phyloP scores from a whole-genome alignment of 1,139 yeast species.

The Geotrichum klebahnii region DNA sequence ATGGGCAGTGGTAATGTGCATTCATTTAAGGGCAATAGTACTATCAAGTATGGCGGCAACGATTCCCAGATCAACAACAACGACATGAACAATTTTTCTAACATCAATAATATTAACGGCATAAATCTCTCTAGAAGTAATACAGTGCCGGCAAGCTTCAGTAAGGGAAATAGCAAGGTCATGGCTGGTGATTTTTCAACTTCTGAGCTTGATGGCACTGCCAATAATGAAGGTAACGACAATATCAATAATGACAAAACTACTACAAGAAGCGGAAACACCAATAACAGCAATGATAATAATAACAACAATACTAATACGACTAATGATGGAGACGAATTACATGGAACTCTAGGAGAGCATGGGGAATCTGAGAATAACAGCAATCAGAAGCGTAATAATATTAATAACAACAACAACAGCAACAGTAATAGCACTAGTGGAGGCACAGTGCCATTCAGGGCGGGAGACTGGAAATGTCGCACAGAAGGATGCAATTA shows the following conservation, averaged over 20 bases:
- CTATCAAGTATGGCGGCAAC: slow-evolving; percentile 12
- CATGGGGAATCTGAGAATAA: background rate
- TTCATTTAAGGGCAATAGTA: slow-evolving; percentile 12
- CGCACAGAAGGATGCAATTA: slow-evolving; percentile 70
- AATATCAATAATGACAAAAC: background rate
- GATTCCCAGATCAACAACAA: background rate
- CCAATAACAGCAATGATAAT: slow-evolving; percentile 12
- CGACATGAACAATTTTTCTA: slow-evolving; percentile 2
- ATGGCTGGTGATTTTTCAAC: background rate
- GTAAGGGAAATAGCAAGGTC: background rate
- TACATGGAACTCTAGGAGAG: slow-evolving; percentile 3
- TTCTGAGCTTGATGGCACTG: background rate
- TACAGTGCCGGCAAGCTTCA: slow-evolving; percentile 7
- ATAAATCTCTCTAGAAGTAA: slow-evolving; percentile 10
- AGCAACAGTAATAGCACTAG: slow-evolving; percentile 15
- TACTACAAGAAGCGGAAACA: slow-evolving; percentile 3
- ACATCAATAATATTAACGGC: slow-evolving; percentile 8
- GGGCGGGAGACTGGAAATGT: slow-evolving; percentile 98
- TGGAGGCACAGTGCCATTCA: slow-evolving; percentile 65
- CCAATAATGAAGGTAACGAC: slow-evolving; percentile 5
- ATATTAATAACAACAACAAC: slow-evolving; percentile 9
- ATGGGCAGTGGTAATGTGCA: slow-evolving; percentile 24
- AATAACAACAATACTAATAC: too few relatives aligned
- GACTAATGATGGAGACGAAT: too few relatives aligned
- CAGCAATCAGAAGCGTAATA: slow-evolving; percentile 18